These are phyloP conservation scores for Rhododendron simsii DNA, from an alignment of 148 eudicot genomes.

Conservation along the genomic window DNA sequence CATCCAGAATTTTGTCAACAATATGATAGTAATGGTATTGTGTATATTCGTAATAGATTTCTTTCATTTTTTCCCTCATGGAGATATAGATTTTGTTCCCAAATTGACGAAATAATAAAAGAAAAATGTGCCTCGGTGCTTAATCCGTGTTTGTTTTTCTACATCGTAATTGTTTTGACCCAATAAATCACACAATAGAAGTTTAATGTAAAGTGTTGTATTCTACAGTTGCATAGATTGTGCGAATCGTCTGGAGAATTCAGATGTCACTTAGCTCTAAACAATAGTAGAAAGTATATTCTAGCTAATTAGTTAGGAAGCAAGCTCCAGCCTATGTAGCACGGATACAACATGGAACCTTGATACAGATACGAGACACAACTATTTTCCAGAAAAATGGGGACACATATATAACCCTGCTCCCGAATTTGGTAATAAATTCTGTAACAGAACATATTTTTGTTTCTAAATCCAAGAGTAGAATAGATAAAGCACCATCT, in stretches of 20 bases:
- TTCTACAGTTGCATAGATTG: no score
- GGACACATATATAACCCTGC: no score
- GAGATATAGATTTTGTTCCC: background rate
- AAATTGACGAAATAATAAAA: slow-evolving; percentile 9
- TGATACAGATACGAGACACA: no score
- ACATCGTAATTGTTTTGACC: background rate
- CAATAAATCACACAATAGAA: background rate
- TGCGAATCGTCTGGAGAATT: background rate
- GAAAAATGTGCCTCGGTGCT: background rate
- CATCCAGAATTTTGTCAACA: background rate
- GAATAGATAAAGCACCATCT: no score
- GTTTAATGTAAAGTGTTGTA: background rate
- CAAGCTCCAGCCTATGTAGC: background rate
- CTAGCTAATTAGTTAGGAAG: background rate
- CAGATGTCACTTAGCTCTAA: background rate
- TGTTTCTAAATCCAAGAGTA: no score
- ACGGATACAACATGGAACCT: no score
- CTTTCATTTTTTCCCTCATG: background rate
- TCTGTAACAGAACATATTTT: no score
- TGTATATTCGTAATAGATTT: background rate
- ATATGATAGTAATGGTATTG: background rate
- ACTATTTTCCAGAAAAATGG: no score
- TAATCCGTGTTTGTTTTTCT: background rate
- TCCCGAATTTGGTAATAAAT: no score
- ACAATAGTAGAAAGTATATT: background rate